These are phyloP conservation scores for Annulohypoxylon maeteangense DNA, from an alignment of 495 filamentous ascomycete species.

Conservation along the genomic window DNA sequence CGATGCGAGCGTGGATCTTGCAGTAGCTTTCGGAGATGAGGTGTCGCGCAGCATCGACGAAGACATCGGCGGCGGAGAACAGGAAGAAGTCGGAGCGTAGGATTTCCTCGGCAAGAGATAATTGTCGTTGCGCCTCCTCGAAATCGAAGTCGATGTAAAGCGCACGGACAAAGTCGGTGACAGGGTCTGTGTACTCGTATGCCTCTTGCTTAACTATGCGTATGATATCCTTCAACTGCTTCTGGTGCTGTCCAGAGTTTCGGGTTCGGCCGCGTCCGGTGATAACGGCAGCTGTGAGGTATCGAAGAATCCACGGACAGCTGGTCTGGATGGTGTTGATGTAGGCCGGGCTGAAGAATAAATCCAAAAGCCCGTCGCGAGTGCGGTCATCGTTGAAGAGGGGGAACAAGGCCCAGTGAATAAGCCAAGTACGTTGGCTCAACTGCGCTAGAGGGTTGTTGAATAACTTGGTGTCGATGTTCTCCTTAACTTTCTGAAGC, in stretches of 20 bases:
- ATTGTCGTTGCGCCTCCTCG: constrained; percentile 94
- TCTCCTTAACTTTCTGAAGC: constrained; percentile 90
- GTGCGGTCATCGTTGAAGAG: constrained; percentile 98
- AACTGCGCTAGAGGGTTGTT: constrained; percentile 95
- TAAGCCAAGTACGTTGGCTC: constrained; percentile 92
- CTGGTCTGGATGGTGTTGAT: constrained; percentile 99
- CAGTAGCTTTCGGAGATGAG: constrained; percentile 98
- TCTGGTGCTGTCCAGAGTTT: constrained; percentile 89
- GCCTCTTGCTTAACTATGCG: constrained; percentile 94
- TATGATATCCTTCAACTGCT: constrained; percentile 96
- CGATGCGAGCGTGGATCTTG: constrained; percentile 98
- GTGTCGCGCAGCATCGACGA: constrained; percentile 94
- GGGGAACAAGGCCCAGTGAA: constrained; percentile 98
- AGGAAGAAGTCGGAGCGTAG: constrained; percentile 96
- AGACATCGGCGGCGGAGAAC: constrained; percentile 80
- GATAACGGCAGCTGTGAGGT: constrained; percentile 94
- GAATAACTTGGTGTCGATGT: constrained; percentile 90
- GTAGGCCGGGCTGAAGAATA: constrained; percentile 94
- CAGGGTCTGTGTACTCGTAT: constrained; percentile 96
- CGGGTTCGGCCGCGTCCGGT: constrained; percentile 87
- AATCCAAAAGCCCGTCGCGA: constrained; percentile 88
- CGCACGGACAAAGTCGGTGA: constrained; percentile 95
- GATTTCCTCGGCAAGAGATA: constrained; percentile 90
- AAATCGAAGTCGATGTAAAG: constrained; percentile 99
- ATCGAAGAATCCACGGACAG: constrained; percentile 96